Base-by-base conservation (phyloP, 768 basidiomycete genomes). In the Suillus paluster region DNA sequence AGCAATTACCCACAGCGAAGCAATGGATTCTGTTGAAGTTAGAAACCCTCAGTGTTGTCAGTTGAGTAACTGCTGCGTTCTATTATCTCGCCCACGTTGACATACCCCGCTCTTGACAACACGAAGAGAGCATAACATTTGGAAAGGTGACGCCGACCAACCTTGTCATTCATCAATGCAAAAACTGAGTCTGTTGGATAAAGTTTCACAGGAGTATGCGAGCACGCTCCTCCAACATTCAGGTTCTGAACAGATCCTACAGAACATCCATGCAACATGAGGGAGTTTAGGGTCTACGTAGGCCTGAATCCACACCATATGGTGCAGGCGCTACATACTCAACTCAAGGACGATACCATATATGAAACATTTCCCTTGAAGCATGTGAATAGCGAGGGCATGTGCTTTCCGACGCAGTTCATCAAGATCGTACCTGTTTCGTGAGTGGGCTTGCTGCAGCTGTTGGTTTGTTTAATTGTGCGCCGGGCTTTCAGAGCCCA, bases 231-330 rank as follows among this genome's bases (percentile, higher is more conserved):
- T 42, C 34, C 49, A 19, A 12, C n/a, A 55, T 14, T 23, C 50
- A 17, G 11, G 34, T 5, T 52, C 33, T 57, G 12, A 48, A 62
- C 17, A 62, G 54, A 68, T 66, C n/a, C 21, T 62, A n/a, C 63
- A 93, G 91, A 83, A 21, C 91, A 93, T 73, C 90, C 91, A 36
- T 94, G 92, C 70, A 92, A 92, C 68, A 87, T 91, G 87, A 91
- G 91, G 70, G 90, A 92, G 60, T 90, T 94, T 79, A 88, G 87
- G 71, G 69, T 93, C 12, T 86, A 84, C 61, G 83, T 87, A 21
- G 92, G 91, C 7, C 75, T 83, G 42, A 80, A 83, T 25, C 81
- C 84, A 62, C 86, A 91, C 66, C 83, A 84, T 67, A 83, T 94
- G 84, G 84, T 79, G 3, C 86, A 92, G 69, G 84, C 90, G 38